Evolutionary conservation across 2,329 filamentous ascomycete species (phyloP).

Genomic region (Colletotrichum acutatum): DNA sequence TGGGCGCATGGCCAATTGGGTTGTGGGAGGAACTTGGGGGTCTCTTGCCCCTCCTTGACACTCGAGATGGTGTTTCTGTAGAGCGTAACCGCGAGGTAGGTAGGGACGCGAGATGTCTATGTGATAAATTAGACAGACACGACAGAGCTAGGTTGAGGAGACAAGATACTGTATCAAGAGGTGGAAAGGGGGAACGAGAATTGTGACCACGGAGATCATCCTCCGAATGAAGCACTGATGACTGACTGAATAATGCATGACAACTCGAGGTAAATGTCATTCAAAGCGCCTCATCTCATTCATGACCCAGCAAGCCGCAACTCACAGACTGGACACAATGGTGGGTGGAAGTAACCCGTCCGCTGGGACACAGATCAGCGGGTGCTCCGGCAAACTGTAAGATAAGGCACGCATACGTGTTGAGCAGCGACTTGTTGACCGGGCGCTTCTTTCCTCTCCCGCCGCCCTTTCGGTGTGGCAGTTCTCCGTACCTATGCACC

Average conservation of each 20-base stretch:
- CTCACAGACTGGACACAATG: not conserved
- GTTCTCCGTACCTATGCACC: too few relatives aligned
- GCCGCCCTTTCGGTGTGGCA: not conserved
- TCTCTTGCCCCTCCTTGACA: not conserved
- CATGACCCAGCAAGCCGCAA: not conserved
- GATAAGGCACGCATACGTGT: conserved; percentile 31
- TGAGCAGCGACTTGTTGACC: conserved; percentile 17
- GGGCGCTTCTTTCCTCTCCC: not conserved
- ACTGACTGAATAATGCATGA: not conserved
- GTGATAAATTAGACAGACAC: too few relatives aligned
- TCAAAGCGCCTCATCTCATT: not conserved
- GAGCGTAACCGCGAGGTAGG: not conserved
- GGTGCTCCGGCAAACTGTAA: conserved; percentile 13
- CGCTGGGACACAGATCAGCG: conserved; percentile 21
- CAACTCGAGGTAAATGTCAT: not conserved
- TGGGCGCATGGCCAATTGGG: conserved; percentile 15
- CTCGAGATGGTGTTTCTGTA: not conserved
- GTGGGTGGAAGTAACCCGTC: not conserved
- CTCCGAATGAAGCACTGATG: not conserved
- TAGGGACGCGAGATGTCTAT: too few relatives aligned
- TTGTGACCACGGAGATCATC: not conserved
- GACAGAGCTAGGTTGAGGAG: not conserved
- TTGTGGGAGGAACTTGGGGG: not conserved
- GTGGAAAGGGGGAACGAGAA: not conserved
- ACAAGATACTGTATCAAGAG: not conserved